phyloP scores from a whole-genome alignment of 306 rosid genomes.

The Abrus pulchellus region DNA sequence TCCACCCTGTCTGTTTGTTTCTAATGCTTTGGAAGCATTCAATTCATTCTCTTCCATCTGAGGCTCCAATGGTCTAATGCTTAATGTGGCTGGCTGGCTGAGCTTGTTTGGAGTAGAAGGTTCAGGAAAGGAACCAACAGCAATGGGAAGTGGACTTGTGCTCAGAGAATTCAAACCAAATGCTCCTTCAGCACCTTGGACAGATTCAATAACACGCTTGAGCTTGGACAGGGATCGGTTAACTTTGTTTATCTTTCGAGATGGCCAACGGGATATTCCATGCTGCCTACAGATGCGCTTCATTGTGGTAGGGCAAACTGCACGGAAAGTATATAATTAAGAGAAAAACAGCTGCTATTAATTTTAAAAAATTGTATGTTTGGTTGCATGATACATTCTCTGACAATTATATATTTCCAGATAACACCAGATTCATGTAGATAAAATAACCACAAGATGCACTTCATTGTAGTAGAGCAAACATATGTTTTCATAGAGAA shows the following conservation, averaged over 20 bases:
- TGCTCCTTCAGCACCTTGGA: conserved; percentile 89
- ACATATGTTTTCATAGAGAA: background rate
- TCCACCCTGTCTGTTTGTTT: conserved; percentile 49
- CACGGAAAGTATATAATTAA: conserved; percentile 43
- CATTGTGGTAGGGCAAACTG: conserved; percentile 99
- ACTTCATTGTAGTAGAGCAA: conserved; percentile 10
- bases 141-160: conserved; percentile 64
- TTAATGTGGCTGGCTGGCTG: conserved; percentile 52
- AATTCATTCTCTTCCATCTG: conserved; percentile 61
- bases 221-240: conserved; percentile 91
- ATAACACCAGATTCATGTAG: conserved; percentile 27
- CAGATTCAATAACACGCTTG: conserved; percentile 89
- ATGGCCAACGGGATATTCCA: conserved; percentile 99
- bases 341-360: conserved; percentile 32
- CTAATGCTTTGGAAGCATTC: conserved; percentile 50
- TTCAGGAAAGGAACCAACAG: conserved; percentile 60
- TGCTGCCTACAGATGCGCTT: conserved; percentile 98
- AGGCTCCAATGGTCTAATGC: conserved; percentile 53
- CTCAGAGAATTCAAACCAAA: conserved; percentile 73
- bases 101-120: conserved; percentile 61
- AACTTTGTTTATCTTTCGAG: conserved; percentile 96
- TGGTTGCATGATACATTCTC: conserved; percentile 5
- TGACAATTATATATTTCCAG: conserved; percentile 12
- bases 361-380: background rate
- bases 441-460: conserved; percentile 25